Conservation (phyloP, 495 filamentous ascomycete species). For the Trichoderma orchidacearum region DNA sequence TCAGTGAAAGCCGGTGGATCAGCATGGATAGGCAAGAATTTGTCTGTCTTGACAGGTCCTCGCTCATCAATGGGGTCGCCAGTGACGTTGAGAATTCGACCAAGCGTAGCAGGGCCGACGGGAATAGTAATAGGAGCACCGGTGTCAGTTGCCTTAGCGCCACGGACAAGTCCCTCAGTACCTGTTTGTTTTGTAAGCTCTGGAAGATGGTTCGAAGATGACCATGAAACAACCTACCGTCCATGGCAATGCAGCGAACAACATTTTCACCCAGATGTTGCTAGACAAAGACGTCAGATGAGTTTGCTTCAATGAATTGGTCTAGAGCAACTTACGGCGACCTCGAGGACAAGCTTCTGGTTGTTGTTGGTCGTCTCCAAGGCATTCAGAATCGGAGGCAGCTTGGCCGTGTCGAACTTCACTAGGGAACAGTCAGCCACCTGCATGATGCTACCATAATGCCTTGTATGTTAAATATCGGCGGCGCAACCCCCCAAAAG, state of each 20-base stretch:
- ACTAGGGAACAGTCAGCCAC: constrained; percentile 18
- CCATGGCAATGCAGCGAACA: constrained; percentile 99
- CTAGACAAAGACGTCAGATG: constrained; percentile 41
- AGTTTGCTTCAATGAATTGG: constrained; percentile 3
- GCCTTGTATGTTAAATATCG: not conserved
- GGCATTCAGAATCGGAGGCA: constrained; percentile 96
- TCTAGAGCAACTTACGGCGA: constrained; percentile 57
- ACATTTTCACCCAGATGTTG: constrained; percentile 99
- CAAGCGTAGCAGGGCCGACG: constrained; percentile 87
- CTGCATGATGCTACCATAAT: not conserved
- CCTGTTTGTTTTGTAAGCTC: constrained; percentile 31
- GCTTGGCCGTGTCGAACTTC: constrained; percentile 91
- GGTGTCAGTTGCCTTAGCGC: constrained; percentile 70
- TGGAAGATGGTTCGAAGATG: not conserved
- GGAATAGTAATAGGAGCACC: constrained; percentile 94
- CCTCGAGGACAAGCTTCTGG: constrained; percentile 92
- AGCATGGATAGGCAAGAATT: constrained; percentile 82
- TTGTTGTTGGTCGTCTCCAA: constrained; percentile 81
- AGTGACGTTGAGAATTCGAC: constrained; percentile 99
- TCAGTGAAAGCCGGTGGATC: constrained; percentile 84
- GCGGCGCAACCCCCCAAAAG: constrained; percentile 7
- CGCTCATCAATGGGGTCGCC: constrained; percentile 99
- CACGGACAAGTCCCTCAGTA: constrained; percentile 98
- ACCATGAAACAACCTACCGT: constrained; percentile 50
- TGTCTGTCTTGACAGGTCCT: constrained; percentile 86